Percentiles rank a stretch among this genome's conserved stretches.
These are phyloP conservation scores for Colletotrichum cordylinicola DNA, from an alignment of 2,329 filamentous ascomycete species.

Conservation along the genomic window DNA sequence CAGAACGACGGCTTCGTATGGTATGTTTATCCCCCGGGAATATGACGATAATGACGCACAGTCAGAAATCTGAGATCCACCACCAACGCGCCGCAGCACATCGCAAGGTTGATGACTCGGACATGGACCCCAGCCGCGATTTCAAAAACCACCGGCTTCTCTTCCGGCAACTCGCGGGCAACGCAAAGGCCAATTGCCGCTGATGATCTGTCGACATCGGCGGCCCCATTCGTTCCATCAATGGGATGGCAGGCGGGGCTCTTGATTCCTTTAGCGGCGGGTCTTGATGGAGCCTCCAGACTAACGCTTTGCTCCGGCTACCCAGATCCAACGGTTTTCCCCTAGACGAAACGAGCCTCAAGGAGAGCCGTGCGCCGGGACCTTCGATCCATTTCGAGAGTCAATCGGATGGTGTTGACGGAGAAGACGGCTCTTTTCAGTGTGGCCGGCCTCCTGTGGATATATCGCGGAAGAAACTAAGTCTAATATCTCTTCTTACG, in stretches of 20 bases:
- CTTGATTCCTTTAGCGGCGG: neutral
- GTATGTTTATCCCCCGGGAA: neutral
- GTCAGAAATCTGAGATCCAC: neutral
- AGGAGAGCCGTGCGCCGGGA: neutral
- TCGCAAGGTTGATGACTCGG: constrained; percentile 14
- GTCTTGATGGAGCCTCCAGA: neutral
- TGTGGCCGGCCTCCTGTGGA: neutral
- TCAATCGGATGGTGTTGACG: neutral
- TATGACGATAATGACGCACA: constrained; percentile 8
- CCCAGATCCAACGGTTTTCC: neutral
- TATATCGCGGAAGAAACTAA: neutral
- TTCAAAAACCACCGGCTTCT: neutral
- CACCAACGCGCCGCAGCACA: neutral
- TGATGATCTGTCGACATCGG: neutral
- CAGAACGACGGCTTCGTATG: neutral
- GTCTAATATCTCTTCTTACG: neutral
- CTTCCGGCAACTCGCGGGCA: neutral
- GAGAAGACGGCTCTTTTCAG: neutral
- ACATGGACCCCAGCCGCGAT: neutral
- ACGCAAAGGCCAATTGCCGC: neutral
- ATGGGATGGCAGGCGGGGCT: neutral
- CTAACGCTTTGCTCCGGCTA: neutral
- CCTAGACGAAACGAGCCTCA: neutral
- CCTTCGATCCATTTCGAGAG: neutral
- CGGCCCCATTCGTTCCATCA: neutral